Evolutionary conservation across 305 asterid genomes (phyloP).

Genomic region (Ruellia speciosa): DNA sequence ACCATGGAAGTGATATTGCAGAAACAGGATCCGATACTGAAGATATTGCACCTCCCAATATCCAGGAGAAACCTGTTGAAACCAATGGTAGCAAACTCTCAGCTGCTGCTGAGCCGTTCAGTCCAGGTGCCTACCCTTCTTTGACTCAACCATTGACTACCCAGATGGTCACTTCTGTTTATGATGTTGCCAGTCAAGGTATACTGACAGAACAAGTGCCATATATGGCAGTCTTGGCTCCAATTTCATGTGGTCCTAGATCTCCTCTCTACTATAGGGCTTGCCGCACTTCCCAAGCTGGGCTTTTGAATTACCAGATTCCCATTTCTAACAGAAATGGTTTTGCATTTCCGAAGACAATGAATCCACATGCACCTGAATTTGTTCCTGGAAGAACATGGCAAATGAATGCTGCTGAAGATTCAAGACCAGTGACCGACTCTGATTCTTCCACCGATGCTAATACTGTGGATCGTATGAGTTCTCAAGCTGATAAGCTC

Average conservation of each 20-base stretch:
- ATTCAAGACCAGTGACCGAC: slow-evolving; percentile 29
- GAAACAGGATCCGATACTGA: slow-evolving; percentile 46
- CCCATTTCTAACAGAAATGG: slow-evolving; percentile 46
- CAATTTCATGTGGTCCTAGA: slow-evolving; percentile 95
- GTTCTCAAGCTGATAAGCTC: slow-evolving; percentile 36
- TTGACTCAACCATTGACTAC: slow-evolving; percentile 34
- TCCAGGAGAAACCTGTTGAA: slow-evolving; percentile 51
- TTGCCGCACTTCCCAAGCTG: slow-evolving; percentile 49
- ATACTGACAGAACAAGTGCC: slow-evolving; percentile 48
- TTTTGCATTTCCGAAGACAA: slow-evolving; percentile 36
- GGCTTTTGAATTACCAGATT: slow-evolving; percentile 45
- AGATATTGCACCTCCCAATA: slow-evolving; percentile 33
- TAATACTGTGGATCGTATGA: slow-evolving; percentile 28
- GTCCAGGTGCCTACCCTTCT: slow-evolving; percentile 63
- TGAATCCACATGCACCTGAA: slow-evolving; percentile 97
- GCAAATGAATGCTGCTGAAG: slow-evolving; percentile 47
- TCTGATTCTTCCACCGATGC: slow-evolving; percentile 39
- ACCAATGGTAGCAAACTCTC: slow-evolving; percentile 88
- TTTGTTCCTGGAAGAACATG: slow-evolving; percentile 66
- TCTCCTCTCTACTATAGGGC: slow-evolving; percentile 70
- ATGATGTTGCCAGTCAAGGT: slow-evolving; percentile 61
- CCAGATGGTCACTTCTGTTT: slow-evolving; percentile 46
- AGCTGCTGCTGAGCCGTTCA: slow-evolving; percentile 90
- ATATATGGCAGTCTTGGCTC: slow-evolving; percentile 76
- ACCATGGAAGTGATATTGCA: slow-evolving; percentile 33